A percentile compares a stretch with the other conserved stretches of the same genome.
Conservation (phyloP, 192 early-diverging fungal genomes). For the Chytriomyces hyalinus region DNA sequence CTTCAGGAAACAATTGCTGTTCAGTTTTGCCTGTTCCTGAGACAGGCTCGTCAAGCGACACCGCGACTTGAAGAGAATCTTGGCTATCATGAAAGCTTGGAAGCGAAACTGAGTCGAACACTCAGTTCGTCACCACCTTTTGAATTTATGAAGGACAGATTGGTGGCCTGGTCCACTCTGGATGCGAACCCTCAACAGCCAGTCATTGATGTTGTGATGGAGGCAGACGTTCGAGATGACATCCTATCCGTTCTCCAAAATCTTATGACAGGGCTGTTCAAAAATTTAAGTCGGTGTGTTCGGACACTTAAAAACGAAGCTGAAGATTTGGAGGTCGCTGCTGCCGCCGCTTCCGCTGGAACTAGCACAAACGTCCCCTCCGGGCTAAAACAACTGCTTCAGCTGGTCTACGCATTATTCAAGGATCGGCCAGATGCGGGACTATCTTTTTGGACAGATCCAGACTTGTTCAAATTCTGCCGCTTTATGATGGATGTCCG, state of each 20-base stretch:
- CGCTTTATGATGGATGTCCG: slow-evolving; percentile 53
- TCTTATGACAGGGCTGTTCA: slow-evolving; percentile 28
- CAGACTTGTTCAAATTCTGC: slow-evolving; percentile 54
- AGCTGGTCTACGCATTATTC: slow-evolving; percentile 76
- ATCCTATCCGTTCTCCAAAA: slow-evolving; percentile 10
- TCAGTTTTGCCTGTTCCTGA: slow-evolving; percentile 34
- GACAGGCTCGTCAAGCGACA: background rate
- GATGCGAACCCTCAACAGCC: background rate
- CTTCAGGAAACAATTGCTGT: slow-evolving; percentile 24
- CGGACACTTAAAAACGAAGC: slow-evolving; percentile 37
- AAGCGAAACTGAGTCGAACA: slow-evolving; percentile 3
- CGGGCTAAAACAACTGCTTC: slow-evolving; percentile 69
- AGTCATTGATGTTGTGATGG: slow-evolving; percentile 12
- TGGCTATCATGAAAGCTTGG: slow-evolving; percentile 19
- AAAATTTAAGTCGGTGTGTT: slow-evolving; percentile 30
- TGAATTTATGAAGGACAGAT: slow-evolving; percentile 23
- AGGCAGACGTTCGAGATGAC: slow-evolving; percentile 29
- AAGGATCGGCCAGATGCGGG: slow-evolving; percentile 73
- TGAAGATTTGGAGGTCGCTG: slow-evolving; percentile 25
- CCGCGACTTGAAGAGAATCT: slow-evolving; percentile 21
- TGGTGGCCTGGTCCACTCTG: slow-evolving; percentile 14
- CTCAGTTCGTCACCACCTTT: slow-evolving; percentile 17
- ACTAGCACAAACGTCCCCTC: background rate
- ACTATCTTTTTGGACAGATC: slow-evolving; percentile 50
- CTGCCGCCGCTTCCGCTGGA: background rate